Evolutionary conservation across 345 rosid species (phyloP), one percentile per base, ranked within the genome.

Genomic region (Sisymbrium altissimum): DNA sequence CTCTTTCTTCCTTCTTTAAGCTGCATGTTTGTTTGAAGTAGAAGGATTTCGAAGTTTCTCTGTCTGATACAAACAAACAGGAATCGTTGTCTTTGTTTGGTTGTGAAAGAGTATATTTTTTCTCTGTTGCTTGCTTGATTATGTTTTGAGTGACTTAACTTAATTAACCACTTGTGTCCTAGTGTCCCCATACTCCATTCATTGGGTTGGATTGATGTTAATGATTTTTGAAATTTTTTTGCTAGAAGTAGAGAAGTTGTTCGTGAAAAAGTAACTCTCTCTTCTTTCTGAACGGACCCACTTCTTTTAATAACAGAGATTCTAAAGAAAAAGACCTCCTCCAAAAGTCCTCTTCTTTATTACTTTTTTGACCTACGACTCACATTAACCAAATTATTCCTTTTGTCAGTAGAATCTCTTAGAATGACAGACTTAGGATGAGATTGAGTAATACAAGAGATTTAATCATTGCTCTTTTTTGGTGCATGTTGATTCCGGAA

Each of bases 231-330:
- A 27, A 21, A 39, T 1, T 4, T 5, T 4, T 5, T 15, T 35
- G 36, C 41, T 39, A 11, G 4, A 75, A 35, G 43, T 68, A 75
- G 41, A 53, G 33, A n/a, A n/a, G 35, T 44, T 76, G 66, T 23
- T 35, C 3, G 15, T 14, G 14, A 19, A 21, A 53, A 61, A 61
- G 65, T 41, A 63, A 57, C 38, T 25, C 40, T 55, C 63, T 54
- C 40, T 69, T 63, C 45, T 54, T 63, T 62, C 13, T 38, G 5
- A 52, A 62, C 10, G 70, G 75, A 69, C 79, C 79, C 79, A 68
- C 69, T 75, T 68, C 56, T 54, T 36, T 54, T 44, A 54, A 17
- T 62, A 14, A 55, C 60, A 52, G 61, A 76, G 63, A 74, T 58
- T 66, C 73, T 35, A 66, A 66, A 66, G 45, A 58, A 66, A 66